Evolutionary conservation across 2,329 filamentous ascomycete genomes (phyloP), one percentile per base, ranked within the genome.

Genomic region (Pseudocercospora vitis): DNA sequence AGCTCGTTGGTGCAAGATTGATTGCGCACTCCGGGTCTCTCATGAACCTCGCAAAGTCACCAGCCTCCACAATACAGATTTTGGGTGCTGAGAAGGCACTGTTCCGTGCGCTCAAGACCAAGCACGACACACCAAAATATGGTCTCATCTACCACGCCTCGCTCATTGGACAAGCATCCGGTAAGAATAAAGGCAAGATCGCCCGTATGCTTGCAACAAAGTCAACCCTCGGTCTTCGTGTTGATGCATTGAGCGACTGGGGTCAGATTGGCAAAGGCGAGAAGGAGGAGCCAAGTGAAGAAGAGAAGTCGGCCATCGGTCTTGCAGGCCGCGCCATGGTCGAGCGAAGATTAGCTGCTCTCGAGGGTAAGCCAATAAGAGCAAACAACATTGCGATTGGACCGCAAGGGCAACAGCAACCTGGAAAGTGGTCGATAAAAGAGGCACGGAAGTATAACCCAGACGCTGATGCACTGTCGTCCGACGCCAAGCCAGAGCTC

Each of bases 121-220:
- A 99, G 82, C 92, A 97, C 74, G 91, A 96, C 70, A 99, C 94
- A 32, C 94, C 94, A 70, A 99, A 97, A 76, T 99, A 97, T 68
- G 94, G 94, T 81, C 81, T 95, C 61, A 89, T 95, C 71, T 95
- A 94, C 77, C 88, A 95, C 74, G 88, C 89, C 45, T 94, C 89
- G 23, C 83, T 99, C 40, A 95, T 99, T 62, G 95, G 94, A 39
- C 94, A 99, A 77, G 94, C 94, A 24, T 95, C 89, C 16, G 94
- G 94, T 68, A 92, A 90, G 79, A 97, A 97, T 81, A 99, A 99
- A 86, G 94, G 94, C 67, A 99, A 99, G 81, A 96, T 99, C 69
- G 94, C 94, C 35, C 89, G 94, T 81, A 91, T 96, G 80, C 82
- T 99, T 57, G 88, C 94, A 45, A 88, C 92, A 64, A 97, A 97